Conservation (phyloP, 2,329 filamentous ascomycete species). For the Fusarium sulawesiense region DNA sequence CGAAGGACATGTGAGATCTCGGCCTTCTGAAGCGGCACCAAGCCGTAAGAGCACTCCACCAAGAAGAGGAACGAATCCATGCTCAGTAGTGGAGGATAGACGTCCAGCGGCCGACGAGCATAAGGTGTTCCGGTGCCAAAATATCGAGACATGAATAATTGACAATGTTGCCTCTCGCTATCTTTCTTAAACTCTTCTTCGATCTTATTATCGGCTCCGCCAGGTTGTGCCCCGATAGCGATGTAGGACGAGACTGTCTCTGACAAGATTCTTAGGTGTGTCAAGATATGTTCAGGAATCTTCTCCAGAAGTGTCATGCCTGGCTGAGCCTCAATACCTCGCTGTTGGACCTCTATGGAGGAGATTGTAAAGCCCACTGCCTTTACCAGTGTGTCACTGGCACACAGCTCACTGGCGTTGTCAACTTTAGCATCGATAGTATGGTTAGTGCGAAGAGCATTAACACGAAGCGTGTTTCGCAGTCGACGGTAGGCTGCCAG, state of each 20-base stretch:
- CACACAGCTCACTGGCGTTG: constrained; percentile 59
- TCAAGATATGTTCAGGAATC: constrained; percentile 84
- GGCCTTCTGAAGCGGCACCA: constrained; percentile 74
- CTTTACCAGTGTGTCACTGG: constrained; percentile 70
- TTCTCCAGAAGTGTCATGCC: constrained; percentile 83
- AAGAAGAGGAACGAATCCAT: constrained; percentile 84
- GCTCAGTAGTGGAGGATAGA: constrained; percentile 69
- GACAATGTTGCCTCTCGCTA: constrained; percentile 77
- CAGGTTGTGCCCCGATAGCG: constrained; percentile 76
- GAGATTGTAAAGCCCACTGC: constrained; percentile 87
- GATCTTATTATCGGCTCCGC: constrained; percentile 69
- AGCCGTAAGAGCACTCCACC: constrained; percentile 78
- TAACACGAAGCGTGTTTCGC: constrained; percentile 67
- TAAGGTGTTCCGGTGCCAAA: constrained; percentile 56
- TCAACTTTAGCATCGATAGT: constrained; percentile 46
- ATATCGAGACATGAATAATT: constrained; percentile 76
- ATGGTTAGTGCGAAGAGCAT: constrained; percentile 60
- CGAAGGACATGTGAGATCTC: constrained; percentile 84
- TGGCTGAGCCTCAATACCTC: constrained; percentile 79
- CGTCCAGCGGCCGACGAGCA: constrained; percentile 56
- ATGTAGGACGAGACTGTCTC: constrained; percentile 91
- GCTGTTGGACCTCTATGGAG: constrained; percentile 89
- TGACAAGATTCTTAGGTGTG: constrained; percentile 86
- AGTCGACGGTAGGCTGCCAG: constrained; percentile 70
- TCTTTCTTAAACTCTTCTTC: constrained; percentile 74